Evolutionary conservation across 768 basidiomycete genomes (phyloP), one percentile per base, ranked within the genome.

Genomic region (Pulveroboletus sp.): DNA sequence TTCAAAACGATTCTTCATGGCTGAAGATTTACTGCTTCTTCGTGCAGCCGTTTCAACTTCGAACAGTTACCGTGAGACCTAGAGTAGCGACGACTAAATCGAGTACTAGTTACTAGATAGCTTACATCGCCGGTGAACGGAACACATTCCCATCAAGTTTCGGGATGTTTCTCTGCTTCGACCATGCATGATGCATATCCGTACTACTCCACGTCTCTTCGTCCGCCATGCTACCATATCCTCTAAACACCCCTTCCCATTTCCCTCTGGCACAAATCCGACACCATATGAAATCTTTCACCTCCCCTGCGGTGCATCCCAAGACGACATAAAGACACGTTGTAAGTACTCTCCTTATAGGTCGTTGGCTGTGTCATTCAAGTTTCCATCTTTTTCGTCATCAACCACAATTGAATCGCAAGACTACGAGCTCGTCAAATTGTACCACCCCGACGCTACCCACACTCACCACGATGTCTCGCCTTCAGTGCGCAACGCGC

Each of bases 231-330:
- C 55, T 6, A 56, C 52, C 35, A 53, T 56, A 4, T 51, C 52
- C 27, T 58, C 53, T 16, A 45, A 19, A 33, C 45, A 43, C 5
- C 43, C 37, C 1, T 74, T 69, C 43, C 79, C 82, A 0, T 88
- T 78, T 45, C 86, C 86, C 0, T 58, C 54, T 5, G 65, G 78
- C 48, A 51, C 73, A 0, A 72, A 72, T 40, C 85, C 86, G 11
- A 79, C 82, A 1, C 82, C 86, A 1, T 72, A 84, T 63, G 80
- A 89, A 65, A 86, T 89, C 46, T 89, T 89, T 60, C 86, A 87
- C 59, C 74, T 89, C 4, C 68, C 78, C 3, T 59, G 55, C 1
- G 69, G 72, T 19, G 83, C 84, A 17, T 75, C 80, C 0, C 81
- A 80, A 57, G 60, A 68, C 29, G 76, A 85, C 21, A 81, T 89